A percentile compares a stretch with the other conserved stretches of the same genome.
phyloP scores from a whole-genome alignment of 1,139 yeast species.

The Saccharomyces uvarum region DNA sequence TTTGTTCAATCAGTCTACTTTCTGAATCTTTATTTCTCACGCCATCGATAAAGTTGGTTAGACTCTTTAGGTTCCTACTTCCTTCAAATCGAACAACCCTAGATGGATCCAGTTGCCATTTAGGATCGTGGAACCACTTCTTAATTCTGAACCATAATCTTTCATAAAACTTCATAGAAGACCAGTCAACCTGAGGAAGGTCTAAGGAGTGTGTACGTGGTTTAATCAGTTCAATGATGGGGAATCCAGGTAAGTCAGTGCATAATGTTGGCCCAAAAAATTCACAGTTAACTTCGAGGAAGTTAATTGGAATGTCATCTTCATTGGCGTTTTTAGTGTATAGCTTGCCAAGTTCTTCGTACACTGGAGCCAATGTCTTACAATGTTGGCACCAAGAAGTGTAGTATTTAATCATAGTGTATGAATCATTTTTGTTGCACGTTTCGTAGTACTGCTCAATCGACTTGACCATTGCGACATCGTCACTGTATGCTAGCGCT shows the following conservation, averaged over 20 bases:
- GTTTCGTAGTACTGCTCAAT: conserved; percentile 25
- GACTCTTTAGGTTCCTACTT: conserved; percentile 17
- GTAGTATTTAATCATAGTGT: conserved; percentile 42
- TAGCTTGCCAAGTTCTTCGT: conserved; percentile 18
- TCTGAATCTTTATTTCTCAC: conserved; percentile 8
- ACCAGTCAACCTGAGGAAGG: conserved; percentile 1
- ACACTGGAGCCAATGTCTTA: conserved; percentile 56
- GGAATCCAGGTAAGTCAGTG: conserved; percentile 28
- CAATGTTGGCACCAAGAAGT: conserved; percentile 68
- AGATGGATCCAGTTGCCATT: conserved; percentile 16
- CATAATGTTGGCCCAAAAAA: conserved; percentile 27
- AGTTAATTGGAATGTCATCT: conserved; percentile 15
- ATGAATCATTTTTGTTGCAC: conserved; percentile 19
- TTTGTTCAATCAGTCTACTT: neutral
- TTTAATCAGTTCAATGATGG: conserved; percentile 27
- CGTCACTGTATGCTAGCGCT: neutral
- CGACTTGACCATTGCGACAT: conserved; percentile 9
- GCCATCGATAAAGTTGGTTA: conserved; percentile 18
- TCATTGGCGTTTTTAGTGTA: conserved; percentile 7
- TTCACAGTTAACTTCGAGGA: conserved; percentile 31
- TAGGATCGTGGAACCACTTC: conserved; percentile 10
- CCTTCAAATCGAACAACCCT: conserved; percentile 25
- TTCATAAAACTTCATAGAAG: conserved; percentile 5
- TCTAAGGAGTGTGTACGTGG: conserved; percentile 12
- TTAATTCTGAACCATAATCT: conserved; percentile 9